These are phyloP conservation scores for Sextonia rubra DNA, from an alignment of 164 flowering plant species.

Conservation along the genomic window DNA sequence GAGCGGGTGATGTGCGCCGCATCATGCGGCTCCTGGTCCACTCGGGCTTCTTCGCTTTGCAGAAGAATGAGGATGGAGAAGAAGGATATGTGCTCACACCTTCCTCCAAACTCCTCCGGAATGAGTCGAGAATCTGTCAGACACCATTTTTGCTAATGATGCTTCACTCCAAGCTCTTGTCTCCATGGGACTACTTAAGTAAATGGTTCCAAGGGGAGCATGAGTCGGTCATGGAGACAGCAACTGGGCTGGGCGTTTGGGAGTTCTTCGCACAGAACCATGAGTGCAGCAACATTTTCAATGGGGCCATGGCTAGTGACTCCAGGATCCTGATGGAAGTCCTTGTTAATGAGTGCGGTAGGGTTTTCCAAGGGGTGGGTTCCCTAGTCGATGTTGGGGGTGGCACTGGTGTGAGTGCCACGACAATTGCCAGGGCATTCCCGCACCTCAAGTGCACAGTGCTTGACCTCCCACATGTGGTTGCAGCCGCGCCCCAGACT, in stretches of 20 bases:
- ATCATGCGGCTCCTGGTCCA: conserved; percentile 20
- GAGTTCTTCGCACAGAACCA: conserved; percentile 5
- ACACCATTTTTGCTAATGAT: conserved; percentile 12
- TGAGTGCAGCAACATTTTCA: conserved; percentile 15
- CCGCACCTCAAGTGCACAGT: conserved; percentile 26
- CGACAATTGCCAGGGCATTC: conserved; percentile 27
- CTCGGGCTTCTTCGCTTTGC: conserved; percentile 10
- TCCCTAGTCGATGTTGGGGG: conserved; percentile 41
- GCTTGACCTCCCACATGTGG: conserved; percentile 43
- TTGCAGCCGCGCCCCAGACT: conserved; percentile 12
- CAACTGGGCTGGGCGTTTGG: conserved; percentile 19
- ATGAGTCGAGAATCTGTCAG: not conserved
- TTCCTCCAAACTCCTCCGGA: conserved; percentile 4
- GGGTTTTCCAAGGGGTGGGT: conserved; percentile 25
- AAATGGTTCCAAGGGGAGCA: conserved; percentile 19
- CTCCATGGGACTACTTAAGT: conserved; percentile 19
- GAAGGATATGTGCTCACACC: conserved; percentile 8
- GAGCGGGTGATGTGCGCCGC: conserved; percentile 5
- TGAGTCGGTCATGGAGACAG: conserved; percentile 20
- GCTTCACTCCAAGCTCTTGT: conserved; percentile 25
- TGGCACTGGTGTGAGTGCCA: conserved; percentile 31
- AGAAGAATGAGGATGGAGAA: conserved; percentile 1
- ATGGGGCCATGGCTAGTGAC: conserved; percentile 46
- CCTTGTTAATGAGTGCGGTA: conserved; percentile 17
- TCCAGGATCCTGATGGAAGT: conserved; percentile 20